phyloP scores from a whole-genome alignment of 805 yeast species.

The Maudiozyma turicensis region DNA sequence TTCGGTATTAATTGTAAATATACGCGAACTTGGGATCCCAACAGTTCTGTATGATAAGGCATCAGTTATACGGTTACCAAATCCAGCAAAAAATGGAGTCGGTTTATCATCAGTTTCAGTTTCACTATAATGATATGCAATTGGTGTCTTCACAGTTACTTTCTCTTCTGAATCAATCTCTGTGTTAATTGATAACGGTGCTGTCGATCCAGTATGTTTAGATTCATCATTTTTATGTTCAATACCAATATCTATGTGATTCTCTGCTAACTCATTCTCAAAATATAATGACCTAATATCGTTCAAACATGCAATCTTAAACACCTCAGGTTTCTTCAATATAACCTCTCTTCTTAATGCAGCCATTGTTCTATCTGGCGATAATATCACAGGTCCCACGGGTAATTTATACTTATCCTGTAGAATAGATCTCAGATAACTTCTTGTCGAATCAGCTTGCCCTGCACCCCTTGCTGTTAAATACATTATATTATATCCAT shows the following conservation, averaged over 20 bases:
- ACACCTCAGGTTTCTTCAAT: slow-evolving; percentile 92
- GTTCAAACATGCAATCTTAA: slow-evolving; percentile 91
- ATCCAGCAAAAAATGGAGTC: slow-evolving; percentile 94
- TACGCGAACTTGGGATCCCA: slow-evolving; percentile 86
- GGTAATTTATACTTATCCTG: slow-evolving; percentile 75
- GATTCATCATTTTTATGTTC: neutral
- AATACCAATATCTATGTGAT: neutral
- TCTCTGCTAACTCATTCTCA: slow-evolving; percentile 5
- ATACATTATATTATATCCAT: slow-evolving; percentile 90
- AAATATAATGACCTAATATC: slow-evolving; percentile 69
- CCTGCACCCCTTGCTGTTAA: slow-evolving; percentile 94
- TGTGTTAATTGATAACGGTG: neutral
- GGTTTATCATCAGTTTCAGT: slow-evolving; percentile 33
- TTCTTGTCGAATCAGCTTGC: slow-evolving; percentile 84
- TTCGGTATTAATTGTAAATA: slow-evolving; percentile 90
- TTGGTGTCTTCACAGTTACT: neutral
- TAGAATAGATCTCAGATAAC: slow-evolving; percentile 64
- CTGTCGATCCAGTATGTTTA: too few relatives aligned
- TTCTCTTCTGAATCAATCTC: neutral
- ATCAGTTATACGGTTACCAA: slow-evolving; percentile 93
- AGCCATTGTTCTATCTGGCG: slow-evolving; percentile 95
- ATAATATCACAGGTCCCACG: slow-evolving; percentile 82
- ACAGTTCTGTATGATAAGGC: slow-evolving; percentile 91
- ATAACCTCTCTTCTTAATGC: slow-evolving; percentile 89
- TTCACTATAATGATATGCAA: neutral